Conservation (phyloP, 2,329 filamentous ascomycete genomes). For the Trichoderma simmonsii region DNA sequence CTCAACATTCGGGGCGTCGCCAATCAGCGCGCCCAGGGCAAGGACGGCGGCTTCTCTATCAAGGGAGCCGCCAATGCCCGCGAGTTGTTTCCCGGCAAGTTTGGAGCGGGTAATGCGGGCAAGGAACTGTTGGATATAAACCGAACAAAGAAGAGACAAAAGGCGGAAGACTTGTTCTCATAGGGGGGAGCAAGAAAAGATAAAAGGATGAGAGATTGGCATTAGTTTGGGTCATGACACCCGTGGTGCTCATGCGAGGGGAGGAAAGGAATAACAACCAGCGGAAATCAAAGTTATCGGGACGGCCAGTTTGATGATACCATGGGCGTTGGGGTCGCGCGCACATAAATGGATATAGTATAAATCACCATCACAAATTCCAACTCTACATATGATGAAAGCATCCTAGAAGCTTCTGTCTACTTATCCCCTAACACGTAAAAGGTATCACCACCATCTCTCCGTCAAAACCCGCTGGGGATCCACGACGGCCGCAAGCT, state of each 20-base stretch:
- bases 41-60: constrained; percentile 57
- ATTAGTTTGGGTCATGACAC: background rate
- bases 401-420: background rate
- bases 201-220: background rate
- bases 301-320: constrained; percentile 17
- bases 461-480: constrained; percentile 52
- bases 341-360: background rate
- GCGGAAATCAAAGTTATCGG: background rate
- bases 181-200: constrained; percentile 30
- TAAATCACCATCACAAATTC: constrained; percentile 1
- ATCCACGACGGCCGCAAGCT: constrained; percentile 42
- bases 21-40: constrained; percentile 37
- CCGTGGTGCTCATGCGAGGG: background rate
- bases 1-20: constrained; percentile 62
- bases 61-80: constrained; percentile 60
- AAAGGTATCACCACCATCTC: constrained; percentile 56
- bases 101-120: constrained; percentile 53
- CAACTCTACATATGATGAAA: background rate
- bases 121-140: constrained; percentile 65
- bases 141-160: constrained; percentile 55
- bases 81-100: constrained; percentile 68
- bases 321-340: constrained; percentile 17
- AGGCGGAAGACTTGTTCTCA: constrained; percentile 70
- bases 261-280: background rate
- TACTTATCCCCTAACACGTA: too few relatives aligned